Conservation (phyloP, 2,329 filamentous ascomycete genomes). For the Metarhizium brunneum region DNA sequence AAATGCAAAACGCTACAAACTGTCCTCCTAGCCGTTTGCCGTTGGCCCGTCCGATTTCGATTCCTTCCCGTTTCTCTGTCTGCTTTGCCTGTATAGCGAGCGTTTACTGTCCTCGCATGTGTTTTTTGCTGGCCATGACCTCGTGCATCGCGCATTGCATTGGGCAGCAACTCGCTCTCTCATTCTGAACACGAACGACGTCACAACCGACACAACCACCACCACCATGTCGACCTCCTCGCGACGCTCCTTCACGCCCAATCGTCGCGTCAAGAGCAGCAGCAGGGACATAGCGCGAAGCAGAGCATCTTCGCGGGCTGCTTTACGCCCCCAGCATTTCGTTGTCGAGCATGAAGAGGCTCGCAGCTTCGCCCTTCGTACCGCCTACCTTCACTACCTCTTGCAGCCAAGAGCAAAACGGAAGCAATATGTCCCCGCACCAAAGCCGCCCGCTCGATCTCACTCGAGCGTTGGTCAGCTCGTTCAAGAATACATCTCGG, state of each 20-base stretch:
- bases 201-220: background rate
- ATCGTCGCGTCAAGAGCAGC: conserved; percentile 34
- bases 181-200: conserved; percentile 6
- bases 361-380: conserved; percentile 82
- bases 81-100: background rate
- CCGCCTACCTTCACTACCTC: conserved; percentile 86
- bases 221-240: conserved; percentile 41
- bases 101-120: background rate
- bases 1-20: background rate
- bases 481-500: conserved; percentile 71
- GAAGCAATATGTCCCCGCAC: conserved; percentile 70
- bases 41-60: no score
- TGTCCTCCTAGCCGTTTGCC: background rate
- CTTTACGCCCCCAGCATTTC: conserved; percentile 29
- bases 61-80: background rate
- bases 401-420: conserved; percentile 84
- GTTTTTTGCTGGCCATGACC: conserved; percentile 5
- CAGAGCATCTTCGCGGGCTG: conserved; percentile 31
- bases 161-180: conserved; percentile 22
- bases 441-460: conserved; percentile 49
- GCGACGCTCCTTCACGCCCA: conserved; percentile 35
- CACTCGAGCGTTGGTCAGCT: conserved; percentile 76
- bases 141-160: conserved; percentile 8
- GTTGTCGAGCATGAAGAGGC: conserved; percentile 65
- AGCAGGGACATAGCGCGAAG: conserved; percentile 31